Conservation (phyloP, 306 rosid species). For the Pyrus betulifolia region DNA sequence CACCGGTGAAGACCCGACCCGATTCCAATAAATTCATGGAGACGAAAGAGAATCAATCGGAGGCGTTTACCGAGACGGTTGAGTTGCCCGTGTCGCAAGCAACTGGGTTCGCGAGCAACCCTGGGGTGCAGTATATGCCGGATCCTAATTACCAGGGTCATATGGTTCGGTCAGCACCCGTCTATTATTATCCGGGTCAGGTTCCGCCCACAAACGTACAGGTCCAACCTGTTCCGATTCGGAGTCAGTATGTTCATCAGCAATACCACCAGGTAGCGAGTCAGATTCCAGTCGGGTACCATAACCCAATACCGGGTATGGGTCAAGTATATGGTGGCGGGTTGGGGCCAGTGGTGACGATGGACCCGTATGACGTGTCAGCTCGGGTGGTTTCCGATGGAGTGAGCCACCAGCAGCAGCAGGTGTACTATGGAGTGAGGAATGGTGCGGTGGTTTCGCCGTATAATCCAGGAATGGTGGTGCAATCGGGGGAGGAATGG, state of each 20-base stretch:
- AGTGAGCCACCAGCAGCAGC: slow-evolving; percentile 23
- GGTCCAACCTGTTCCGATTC: slow-evolving; percentile 38
- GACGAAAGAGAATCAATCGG: slow-evolving; percentile 20
- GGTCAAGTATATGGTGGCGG: slow-evolving; percentile 51
- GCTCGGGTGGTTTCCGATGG: slow-evolving; percentile 29
- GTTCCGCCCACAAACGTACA: slow-evolving; percentile 30
- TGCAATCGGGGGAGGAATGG: slow-evolving; percentile 36
- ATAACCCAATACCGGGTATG: slow-evolving; percentile 31
- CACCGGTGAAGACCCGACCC: slow-evolving; percentile 67
- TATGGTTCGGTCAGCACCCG: slow-evolving; percentile 28
- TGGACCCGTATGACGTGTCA: slow-evolving; percentile 38
- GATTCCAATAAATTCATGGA: slow-evolving; percentile 29
- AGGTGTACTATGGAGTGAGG: slow-evolving; percentile 43
- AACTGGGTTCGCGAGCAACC: slow-evolving; percentile 19
- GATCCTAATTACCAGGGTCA: slow-evolving; percentile 39
- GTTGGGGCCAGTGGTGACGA: slow-evolving; percentile 26
- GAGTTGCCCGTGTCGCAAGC: slow-evolving; percentile 19
- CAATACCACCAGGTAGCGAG: slow-evolving; percentile 30
- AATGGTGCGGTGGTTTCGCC: slow-evolving; percentile 10
- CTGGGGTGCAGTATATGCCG: slow-evolving; percentile 30
- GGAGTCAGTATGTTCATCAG: slow-evolving; percentile 42
- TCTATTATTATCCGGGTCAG: slow-evolving; percentile 41
- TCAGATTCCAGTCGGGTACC: slow-evolving; percentile 56
- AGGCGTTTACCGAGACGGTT: slow-evolving; percentile 19
- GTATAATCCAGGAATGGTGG: slow-evolving; percentile 34